Percentiles rank a stretch among this genome's conserved stretches.
Evolutionary conservation across 495 filamentous ascomycete species (phyloP).

Genomic region (Amniculicola lignicola): DNA sequence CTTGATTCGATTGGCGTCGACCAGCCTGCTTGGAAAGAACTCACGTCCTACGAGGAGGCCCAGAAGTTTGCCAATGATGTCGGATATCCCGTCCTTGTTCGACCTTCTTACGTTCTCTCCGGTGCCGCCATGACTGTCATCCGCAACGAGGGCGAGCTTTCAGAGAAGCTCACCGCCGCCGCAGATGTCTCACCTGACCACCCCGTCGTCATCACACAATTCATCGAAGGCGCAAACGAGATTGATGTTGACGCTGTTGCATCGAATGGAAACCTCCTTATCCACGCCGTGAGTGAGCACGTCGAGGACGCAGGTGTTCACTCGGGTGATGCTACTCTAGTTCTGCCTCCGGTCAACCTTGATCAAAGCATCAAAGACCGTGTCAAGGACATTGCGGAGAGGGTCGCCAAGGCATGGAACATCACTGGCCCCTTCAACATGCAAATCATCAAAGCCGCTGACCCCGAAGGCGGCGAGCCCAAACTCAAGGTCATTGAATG

Average conservation of each 20-base stretch:
- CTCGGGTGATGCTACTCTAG: slow-evolving; percentile 87
- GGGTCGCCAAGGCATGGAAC: slow-evolving; percentile 94
- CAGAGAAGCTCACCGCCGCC: slow-evolving; percentile 83
- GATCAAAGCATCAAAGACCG: slow-evolving; percentile 73
- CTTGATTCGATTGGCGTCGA: slow-evolving; percentile 94
- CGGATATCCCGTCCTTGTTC: slow-evolving; percentile 87
- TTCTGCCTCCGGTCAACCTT: slow-evolving; percentile 82
- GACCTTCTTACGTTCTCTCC: slow-evolving; percentile 92
- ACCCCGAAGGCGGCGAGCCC: slow-evolving; percentile 63
- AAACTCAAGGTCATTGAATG: slow-evolving; percentile 95
- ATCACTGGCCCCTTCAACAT: slow-evolving; percentile 99
- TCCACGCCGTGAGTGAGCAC: slow-evolving; percentile 94
- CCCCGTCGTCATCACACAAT: slow-evolving; percentile 97
- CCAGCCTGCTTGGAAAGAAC: slow-evolving; percentile 96
- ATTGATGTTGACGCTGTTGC: slow-evolving; percentile 98
- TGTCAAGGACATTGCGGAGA: slow-evolving; percentile 89
- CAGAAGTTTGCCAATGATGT: slow-evolving; percentile 79
- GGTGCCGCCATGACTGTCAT: slow-evolving; percentile 98
- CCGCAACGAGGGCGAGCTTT: slow-evolving; percentile 79
- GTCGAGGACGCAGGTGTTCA: slow-evolving; percentile 96
- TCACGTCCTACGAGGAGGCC: slow-evolving; percentile 85
- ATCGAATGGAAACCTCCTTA: slow-evolving; percentile 76
- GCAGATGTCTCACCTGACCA: slow-evolving; percentile 91
- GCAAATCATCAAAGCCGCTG: slow-evolving; percentile 94
- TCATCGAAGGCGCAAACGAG: slow-evolving; percentile 94